Conservation (phyloP, 2,329 filamentous ascomycete species). For the Claviceps sp. region DNA sequence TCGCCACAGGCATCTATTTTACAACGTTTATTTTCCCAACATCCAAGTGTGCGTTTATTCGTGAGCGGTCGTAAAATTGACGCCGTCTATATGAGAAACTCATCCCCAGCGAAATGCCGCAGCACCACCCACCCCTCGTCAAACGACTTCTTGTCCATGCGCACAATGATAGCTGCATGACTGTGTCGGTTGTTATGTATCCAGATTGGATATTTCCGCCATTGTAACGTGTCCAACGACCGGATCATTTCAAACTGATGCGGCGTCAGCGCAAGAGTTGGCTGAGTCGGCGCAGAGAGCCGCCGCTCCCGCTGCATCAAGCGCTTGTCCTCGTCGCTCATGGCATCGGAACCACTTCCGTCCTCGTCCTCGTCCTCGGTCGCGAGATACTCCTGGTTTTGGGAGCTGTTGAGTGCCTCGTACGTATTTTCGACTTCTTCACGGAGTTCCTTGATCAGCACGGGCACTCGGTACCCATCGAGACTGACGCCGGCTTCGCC, state of each 20-base stretch:
- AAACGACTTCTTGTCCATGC: conserved; percentile 53
- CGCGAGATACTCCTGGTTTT: conserved; percentile 58
- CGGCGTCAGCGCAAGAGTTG: conserved; percentile 63
- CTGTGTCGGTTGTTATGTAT: conserved; percentile 68
- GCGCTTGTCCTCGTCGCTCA: conserved; percentile 25
- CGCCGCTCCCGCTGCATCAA: conserved; percentile 28
- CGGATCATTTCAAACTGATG: conserved; percentile 79
- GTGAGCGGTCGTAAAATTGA: no score
- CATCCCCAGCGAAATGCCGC: conserved; percentile 65
- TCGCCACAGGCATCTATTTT: no score
- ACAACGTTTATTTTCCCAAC: no score
- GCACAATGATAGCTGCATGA: conserved; percentile 82
- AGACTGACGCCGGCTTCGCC: conserved; percentile 55
- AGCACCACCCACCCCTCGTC: conserved; percentile 67
- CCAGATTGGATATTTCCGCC: conserved; percentile 55
- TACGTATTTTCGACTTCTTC: conserved; percentile 66
- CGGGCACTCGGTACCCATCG: conserved; percentile 59
- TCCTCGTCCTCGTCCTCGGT: conserved; percentile 41
- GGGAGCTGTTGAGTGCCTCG: conserved; percentile 55
- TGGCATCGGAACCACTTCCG: conserved; percentile 26
- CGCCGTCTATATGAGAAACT: conserved; percentile 39
- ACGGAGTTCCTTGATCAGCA: conserved; percentile 63
- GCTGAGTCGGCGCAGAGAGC: conserved; percentile 35
- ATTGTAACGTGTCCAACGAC: conserved; percentile 53
- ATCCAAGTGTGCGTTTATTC: no score